These are phyloP conservation scores for Zygotorulaspora florentina DNA, from an alignment of 805 yeast genomes.

Conservation along the genomic window DNA sequence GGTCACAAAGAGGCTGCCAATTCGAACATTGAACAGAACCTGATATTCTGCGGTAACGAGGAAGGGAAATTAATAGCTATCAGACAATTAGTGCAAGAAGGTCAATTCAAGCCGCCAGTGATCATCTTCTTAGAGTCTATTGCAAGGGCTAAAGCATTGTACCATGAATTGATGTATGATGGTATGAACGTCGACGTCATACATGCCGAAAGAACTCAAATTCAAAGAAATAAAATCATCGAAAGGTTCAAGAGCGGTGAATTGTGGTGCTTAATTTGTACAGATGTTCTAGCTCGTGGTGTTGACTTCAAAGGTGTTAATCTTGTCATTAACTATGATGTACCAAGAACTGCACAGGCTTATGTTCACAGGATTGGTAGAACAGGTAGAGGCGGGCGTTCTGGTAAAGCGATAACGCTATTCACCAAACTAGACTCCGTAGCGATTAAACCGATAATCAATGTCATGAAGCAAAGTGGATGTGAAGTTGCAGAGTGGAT, in stretches of 20 bases:
- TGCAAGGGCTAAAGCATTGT: constrained; percentile 89
- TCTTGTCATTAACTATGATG: constrained; percentile 91
- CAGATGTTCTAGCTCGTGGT: constrained; percentile 95
- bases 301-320: constrained; percentile 95
- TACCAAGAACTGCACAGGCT: constrained; percentile 88
- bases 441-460: constrained; percentile 76
- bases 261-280: constrained; percentile 92
- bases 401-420: constrained; percentile 85
- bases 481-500: constrained; percentile 75
- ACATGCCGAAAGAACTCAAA: constrained; percentile 88
- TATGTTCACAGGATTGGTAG: constrained; percentile 98
- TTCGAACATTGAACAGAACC: constrained; percentile 70
- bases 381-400: constrained; percentile 92
- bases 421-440: constrained; percentile 85
- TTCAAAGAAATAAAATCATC: constrained; percentile 80
- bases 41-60: constrained; percentile 87
- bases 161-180: constrained; percentile 89
- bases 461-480: constrained; percentile 94
- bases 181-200: constrained; percentile 90
- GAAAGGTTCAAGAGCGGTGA: constrained; percentile 85
- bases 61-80: constrained; percentile 92
- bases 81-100: constrained; percentile 77
- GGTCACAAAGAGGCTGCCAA: constrained; percentile 96
- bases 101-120: constrained; percentile 89
- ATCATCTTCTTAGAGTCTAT: constrained; percentile 89